Percentiles rank a stretch among this genome's conserved stretches.
phyloP scores from a whole-genome alignment of 441 rosid genomes.

The Jatropha podagrica region DNA sequence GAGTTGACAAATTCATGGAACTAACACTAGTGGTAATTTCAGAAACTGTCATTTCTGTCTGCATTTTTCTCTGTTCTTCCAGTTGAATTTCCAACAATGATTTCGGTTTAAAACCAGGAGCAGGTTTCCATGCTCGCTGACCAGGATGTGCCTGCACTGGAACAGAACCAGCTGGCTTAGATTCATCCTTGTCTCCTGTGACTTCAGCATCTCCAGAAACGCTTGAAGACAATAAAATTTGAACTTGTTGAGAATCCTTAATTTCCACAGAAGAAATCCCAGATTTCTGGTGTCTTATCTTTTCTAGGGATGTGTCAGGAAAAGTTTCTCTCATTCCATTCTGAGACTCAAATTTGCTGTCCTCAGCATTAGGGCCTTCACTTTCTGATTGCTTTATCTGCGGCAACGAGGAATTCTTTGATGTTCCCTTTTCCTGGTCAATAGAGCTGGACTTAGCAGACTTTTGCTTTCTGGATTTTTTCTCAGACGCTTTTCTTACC shows the following conservation, averaged over 20 bases:
- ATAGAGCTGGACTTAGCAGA: conserved; percentile 52
- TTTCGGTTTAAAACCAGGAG: conserved; percentile 95
- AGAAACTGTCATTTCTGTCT: conserved; percentile 56
- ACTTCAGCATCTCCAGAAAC: conserved; percentile 28
- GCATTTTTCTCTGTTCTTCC: conserved; percentile 87
- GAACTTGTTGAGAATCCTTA: conserved; percentile 34
- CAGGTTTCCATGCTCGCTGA: conserved; percentile 95
- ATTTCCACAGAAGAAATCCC: conserved; percentile 31
- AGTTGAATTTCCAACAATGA: conserved; percentile 94
- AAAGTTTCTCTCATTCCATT: conserved; percentile 25
- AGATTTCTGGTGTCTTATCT: conserved; percentile 30
- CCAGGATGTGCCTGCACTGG: conserved; percentile 38
- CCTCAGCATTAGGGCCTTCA: conserved; percentile 37
- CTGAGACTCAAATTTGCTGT: conserved; percentile 27
- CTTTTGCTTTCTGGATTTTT: conserved; percentile 88
- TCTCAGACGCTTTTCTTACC: conserved; percentile 65
- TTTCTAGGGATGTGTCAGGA: conserved; percentile 27
- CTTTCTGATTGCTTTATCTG: conserved; percentile 49
- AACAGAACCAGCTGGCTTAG: conserved; percentile 27
- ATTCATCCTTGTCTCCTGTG: conserved; percentile 39
- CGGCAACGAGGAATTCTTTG: conserved; percentile 40
- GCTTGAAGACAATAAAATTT: conserved; percentile 30
- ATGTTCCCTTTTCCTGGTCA: conserved; percentile 56
- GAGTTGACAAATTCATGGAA: conserved; percentile 47
- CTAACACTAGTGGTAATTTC: conserved; percentile 45